Percentiles rank a stretch among this genome's conserved stretches.
Conservation (phyloP, 2,329 filamentous ascomycete species). For the Colletotrichum tanaceti region DNA sequence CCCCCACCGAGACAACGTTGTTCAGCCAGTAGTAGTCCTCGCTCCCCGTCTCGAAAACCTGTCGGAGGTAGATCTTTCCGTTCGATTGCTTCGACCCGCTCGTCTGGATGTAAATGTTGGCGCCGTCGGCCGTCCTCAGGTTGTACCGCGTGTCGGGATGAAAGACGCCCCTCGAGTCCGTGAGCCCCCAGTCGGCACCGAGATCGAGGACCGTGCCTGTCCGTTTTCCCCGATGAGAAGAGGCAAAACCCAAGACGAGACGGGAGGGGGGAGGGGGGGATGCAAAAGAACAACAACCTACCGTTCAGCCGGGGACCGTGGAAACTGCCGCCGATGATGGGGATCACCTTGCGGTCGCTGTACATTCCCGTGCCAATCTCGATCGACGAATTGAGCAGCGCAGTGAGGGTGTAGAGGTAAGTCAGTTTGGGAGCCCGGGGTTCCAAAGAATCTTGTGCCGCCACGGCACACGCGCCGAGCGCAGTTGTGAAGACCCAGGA, state of each 20-base stretch:
- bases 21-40: conserved; percentile 54
- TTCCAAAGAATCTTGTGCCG: background rate
- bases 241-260: background rate
- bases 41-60: conserved; percentile 51
- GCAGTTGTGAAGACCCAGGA: conserved; percentile 3
- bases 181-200: conserved; percentile 54
- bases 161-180: conserved; percentile 51
- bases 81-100: conserved; percentile 49
- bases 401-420: conserved; percentile 7
- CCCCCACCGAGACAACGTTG: conserved; percentile 7
- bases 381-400: background rate
- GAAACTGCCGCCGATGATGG: conserved; percentile 52
- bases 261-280: no score
- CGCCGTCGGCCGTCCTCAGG: conserved; percentile 53
- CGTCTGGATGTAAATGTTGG: conserved; percentile 52
- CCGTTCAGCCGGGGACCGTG: conserved; percentile 48
- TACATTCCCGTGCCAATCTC: background rate
- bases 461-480: background rate
- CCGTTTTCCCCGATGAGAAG: no score
- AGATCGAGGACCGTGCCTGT: conserved; percentile 7
- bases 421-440: background rate
- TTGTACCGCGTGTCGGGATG: conserved; percentile 54
- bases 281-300: background rate
- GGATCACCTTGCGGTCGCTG: conserved; percentile 41
- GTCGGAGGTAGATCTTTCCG: conserved; percentile 45